Conservation (phyloP, 2,329 filamentous ascomycete genomes). For the Diaporthe australafricana region DNA sequence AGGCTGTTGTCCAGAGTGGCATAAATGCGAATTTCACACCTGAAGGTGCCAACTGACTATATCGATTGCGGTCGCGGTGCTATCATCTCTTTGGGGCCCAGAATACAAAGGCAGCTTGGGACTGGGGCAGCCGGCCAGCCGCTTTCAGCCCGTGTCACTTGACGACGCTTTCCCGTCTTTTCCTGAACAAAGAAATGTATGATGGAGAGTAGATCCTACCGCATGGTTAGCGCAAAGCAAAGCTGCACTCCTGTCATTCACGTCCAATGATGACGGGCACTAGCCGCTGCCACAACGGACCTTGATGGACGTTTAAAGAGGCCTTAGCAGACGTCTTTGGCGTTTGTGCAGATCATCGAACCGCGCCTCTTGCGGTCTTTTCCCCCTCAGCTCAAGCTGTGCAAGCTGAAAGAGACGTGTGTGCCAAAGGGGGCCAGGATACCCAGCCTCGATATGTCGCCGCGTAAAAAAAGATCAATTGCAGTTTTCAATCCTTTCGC, state of each 20-base stretch:
- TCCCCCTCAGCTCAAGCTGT: background rate
- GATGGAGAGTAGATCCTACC: background rate
- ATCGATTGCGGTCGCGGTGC: background rate
- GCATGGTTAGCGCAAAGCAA: conserved; percentile 2
- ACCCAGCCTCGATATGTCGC: background rate
- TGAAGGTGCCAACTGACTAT: conserved; percentile 14
- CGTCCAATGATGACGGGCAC: conserved; percentile 3
- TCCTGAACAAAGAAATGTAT: conserved; percentile 1
- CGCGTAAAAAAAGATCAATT: background rate
- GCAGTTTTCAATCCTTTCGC: background rate
- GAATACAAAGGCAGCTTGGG: conserved; percentile 17
- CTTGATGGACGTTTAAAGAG: background rate
- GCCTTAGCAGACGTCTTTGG: background rate
- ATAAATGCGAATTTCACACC: background rate
- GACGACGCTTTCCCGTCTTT: conserved; percentile 10
- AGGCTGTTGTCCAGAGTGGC: background rate
- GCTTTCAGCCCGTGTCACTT: conserved; percentile 33
- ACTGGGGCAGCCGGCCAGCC: conserved; percentile 13
- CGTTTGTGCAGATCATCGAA: background rate
- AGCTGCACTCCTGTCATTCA: conserved; percentile 9
- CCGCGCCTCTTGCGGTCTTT: background rate
- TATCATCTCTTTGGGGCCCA: conserved; percentile 8
- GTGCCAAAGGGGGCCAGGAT: background rate
- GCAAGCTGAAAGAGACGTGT: background rate
- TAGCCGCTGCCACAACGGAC: conserved; percentile 3